Percentiles rank a stretch among this genome's conserved stretches.
Evolutionary conservation across 345 rosid species (phyloP).

Genomic region (Salix dunnii): DNA sequence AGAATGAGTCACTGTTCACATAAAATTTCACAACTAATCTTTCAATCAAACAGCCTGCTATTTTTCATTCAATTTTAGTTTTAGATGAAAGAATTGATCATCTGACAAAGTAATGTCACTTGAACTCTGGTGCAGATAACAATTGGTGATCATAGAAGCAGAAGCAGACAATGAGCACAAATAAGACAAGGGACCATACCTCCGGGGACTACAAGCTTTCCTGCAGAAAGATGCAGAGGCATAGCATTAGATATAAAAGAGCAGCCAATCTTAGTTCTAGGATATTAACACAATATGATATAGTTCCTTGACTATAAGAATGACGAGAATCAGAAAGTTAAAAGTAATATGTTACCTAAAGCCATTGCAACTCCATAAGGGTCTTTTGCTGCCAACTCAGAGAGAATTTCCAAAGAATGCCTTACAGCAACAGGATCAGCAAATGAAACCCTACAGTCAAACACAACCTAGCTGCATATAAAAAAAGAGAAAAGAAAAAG

Average conservation of each 20-base stretch:
- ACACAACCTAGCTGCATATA: conserved; percentile 5
- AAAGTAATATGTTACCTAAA: conserved; percentile 48
- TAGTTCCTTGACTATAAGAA: background rate
- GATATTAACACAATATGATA: background rate
- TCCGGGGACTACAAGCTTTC: conserved; percentile 77
- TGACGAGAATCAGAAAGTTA: background rate
- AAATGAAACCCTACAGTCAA: conserved; percentile 68
- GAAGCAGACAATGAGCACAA: background rate
- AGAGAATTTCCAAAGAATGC: conserved; percentile 86
- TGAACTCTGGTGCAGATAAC: background rate
- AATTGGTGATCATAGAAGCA: background rate
- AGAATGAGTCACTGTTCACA: background rate
- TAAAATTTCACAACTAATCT: background rate
- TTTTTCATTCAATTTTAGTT: background rate
- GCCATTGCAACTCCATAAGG: conserved; percentile 97
- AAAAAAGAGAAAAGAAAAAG: background rate
- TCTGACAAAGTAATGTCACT: background rate
- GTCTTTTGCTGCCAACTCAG: conserved; percentile 80
- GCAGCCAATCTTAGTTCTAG: background rate
- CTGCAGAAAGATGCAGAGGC: conserved; percentile 50
- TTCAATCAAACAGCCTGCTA: background rate
- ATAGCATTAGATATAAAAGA: conserved; percentile 18
- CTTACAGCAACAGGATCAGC: conserved; percentile 99
- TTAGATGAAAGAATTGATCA: background rate
- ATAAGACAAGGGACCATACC: conserved; percentile 43